Evolutionary conservation across 345 rosid species (phyloP).

Genomic region (Camelina hispida): DNA sequence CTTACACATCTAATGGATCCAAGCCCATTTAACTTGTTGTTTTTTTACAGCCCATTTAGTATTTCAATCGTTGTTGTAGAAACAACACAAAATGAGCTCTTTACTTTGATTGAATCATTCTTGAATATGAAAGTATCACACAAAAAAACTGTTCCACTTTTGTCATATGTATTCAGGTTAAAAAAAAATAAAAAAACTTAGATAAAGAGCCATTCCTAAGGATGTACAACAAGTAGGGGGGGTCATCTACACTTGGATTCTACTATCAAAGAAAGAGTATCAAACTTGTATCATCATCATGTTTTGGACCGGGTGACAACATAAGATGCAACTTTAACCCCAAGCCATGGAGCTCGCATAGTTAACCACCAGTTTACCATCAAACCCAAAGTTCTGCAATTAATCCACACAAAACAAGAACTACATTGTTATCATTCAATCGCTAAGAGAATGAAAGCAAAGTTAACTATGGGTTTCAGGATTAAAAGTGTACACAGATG

Average conservation of each 20-base stretch:
- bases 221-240: conserved; percentile 22
- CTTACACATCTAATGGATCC: not conserved
- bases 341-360: conserved; percentile 93
- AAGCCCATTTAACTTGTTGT: not conserved
- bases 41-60: not conserved
- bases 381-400: conserved; percentile 85
- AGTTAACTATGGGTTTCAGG: not conserved
- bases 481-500: not conserved
- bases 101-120: not conserved
- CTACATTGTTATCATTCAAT: not conserved
- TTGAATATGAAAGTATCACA: not conserved
- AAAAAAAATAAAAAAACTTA: not conserved
- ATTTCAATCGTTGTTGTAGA: no score
- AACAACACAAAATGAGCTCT: not conserved
- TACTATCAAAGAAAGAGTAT: not conserved
- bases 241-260: conserved; percentile 17
- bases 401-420: conserved; percentile 11
- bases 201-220: conserved; percentile 5
- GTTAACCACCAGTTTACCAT: conserved; percentile 87
- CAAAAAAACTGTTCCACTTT: not conserved
- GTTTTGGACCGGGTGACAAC: not conserved
- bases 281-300: not conserved
- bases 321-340: conserved; percentile 56
- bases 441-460: not conserved
- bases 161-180: not conserved